phyloP scores from a whole-genome alignment of 164 flowering plant species.

The Vitis riparia region DNA sequence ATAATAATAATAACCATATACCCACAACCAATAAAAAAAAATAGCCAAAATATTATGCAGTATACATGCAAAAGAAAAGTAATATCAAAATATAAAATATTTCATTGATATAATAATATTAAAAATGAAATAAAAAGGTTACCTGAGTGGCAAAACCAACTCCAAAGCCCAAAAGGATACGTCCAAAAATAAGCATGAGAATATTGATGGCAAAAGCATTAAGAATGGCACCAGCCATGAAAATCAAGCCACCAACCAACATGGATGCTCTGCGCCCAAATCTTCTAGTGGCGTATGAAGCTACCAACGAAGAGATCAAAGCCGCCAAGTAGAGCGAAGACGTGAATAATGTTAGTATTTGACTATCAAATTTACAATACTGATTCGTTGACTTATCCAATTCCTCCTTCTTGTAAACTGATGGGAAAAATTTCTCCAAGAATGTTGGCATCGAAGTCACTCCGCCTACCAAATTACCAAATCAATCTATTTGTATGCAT shows the following conservation, averaged over 20 bases:
- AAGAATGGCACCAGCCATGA: constrained; percentile 17
- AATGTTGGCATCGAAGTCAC: constrained; percentile 27
- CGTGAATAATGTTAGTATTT: constrained; percentile 21
- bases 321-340: constrained; percentile 29
- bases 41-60: too few relatives aligned
- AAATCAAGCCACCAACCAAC: constrained; percentile 17
- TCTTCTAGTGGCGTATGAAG: constrained; percentile 8
- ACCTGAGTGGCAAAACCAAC: constrained; percentile 28
- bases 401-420: constrained; percentile 5
- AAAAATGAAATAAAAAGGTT: neutral
- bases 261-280: constrained; percentile 15
- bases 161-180: constrained; percentile 25
- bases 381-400: constrained; percentile 6
- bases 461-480: constrained; percentile 19
- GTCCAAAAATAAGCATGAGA: constrained; percentile 25
- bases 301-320: constrained; percentile 19
- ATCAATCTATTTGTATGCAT: neutral
- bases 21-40: too few relatives aligned
- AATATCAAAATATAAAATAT: too few relatives aligned
- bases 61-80: too few relatives aligned
- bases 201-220: constrained; percentile 15
- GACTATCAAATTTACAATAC: constrained; percentile 25
- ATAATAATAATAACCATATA: too few relatives aligned
- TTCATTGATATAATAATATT: too few relatives aligned
- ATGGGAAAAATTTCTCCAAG: constrained; percentile 24